phyloP scores from a whole-genome alignment of 2,329 filamentous ascomycete species.

The Dactylonectria estremocensis region DNA sequence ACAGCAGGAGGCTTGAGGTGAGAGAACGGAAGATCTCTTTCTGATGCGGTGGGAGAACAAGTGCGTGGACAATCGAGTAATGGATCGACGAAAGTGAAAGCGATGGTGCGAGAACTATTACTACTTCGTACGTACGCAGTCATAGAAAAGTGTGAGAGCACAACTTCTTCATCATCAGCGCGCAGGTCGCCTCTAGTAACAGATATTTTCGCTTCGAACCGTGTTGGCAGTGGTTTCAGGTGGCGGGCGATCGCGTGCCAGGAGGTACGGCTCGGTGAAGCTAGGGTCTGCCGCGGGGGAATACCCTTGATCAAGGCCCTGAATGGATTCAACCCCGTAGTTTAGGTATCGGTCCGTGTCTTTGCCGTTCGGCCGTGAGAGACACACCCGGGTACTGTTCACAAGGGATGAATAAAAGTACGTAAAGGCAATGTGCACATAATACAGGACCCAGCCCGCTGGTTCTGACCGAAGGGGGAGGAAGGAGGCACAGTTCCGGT shows the following conservation, averaged over 20 bases:
- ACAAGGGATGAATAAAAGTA: background rate
- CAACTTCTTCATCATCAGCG: background rate
- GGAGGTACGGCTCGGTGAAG: background rate
- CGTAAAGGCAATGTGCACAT: background rate
- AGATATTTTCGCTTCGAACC: slow-evolving; percentile 16
- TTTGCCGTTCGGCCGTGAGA: background rate
- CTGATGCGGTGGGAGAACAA: too few species aligned
- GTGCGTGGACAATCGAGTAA: background rate
- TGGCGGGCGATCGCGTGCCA: slow-evolving; percentile 9
- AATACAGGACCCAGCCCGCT: background rate
- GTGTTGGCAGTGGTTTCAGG: slow-evolving; percentile 29
- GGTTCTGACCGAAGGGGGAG: background rate
- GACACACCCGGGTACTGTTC: background rate
- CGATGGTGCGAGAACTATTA: background rate
- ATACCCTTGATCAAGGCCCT: slow-evolving; percentile 7
- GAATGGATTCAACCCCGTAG: background rate
- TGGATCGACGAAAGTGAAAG: background rate
- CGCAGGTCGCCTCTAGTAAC: background rate
- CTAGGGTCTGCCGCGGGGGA: slow-evolving; percentile 6
- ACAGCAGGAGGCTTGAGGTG: background rate
- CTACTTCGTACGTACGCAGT: too few species aligned
- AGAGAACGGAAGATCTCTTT: background rate
- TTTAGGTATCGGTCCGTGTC: slow-evolving; percentile 1
- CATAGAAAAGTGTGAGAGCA: background rate
- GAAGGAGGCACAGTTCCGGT: background rate